Evolutionary conservation across 768 basidiomycete genomes (phyloP).

Genomic region (Macrolepiota dolichaula): DNA sequence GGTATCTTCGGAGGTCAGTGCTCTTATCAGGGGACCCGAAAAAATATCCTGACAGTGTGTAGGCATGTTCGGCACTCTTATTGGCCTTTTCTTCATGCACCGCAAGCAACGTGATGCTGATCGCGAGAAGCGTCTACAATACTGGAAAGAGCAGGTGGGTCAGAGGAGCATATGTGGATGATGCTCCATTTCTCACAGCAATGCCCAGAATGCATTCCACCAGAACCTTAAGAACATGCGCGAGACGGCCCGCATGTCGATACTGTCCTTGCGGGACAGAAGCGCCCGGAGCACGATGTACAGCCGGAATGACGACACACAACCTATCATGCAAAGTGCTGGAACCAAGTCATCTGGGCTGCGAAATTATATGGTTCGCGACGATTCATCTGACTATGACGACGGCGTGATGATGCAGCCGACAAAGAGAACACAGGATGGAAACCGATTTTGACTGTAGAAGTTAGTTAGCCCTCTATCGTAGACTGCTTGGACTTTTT

Average conservation of each 20-base stretch:
- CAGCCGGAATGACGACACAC: slow-evolving; percentile 48
- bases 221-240: slow-evolving; percentile 80
- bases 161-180: neutral
- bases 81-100: slow-evolving; percentile 68
- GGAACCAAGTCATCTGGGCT: slow-evolving; percentile 54
- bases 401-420: slow-evolving; percentile 38
- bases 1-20: slow-evolving; percentile 70
- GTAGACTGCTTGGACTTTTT: slow-evolving; percentile 9
- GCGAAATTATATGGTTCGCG: slow-evolving; percentile 48
- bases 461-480: slow-evolving; percentile 4
- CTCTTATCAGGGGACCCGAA: neutral
- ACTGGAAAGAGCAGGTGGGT: slow-evolving; percentile 82
- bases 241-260: slow-evolving; percentile 65
- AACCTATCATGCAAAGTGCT: slow-evolving; percentile 49
- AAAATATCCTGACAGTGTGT: neutral
- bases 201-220: slow-evolving; percentile 66
- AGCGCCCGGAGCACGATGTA: slow-evolving; percentile 50
- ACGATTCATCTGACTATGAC: slow-evolving; percentile 46
- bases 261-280: slow-evolving; percentile 48
- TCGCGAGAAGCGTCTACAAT: slow-evolving; percentile 80
- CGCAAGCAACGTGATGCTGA: slow-evolving; percentile 69
- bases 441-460: slow-evolving; percentile 31
- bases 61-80: slow-evolving; percentile 77
- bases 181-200: neutral
- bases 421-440: slow-evolving; percentile 27